phyloP scores from a whole-genome alignment of 352 stramenopile species.

The Halophytophthora polymorphica region DNA sequence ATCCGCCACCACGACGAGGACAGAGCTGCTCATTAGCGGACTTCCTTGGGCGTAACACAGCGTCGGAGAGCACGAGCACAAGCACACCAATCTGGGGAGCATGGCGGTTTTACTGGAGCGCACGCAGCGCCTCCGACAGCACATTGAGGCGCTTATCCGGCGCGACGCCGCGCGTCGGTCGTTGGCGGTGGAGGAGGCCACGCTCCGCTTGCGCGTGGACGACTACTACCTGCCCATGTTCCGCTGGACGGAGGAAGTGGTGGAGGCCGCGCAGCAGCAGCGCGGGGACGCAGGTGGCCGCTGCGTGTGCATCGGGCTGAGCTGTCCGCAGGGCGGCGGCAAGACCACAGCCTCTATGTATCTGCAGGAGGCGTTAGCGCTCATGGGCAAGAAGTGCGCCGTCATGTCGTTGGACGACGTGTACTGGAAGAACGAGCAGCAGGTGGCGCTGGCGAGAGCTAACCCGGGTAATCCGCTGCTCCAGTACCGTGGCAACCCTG shows the following conservation, averaged over 20 bases:
- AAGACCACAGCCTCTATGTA: slow-evolving; percentile 82
- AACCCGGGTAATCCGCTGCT: slow-evolving; percentile 72
- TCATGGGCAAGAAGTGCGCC: slow-evolving; percentile 59
- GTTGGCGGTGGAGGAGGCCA: slow-evolving; percentile 31
- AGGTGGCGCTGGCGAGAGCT: slow-evolving; percentile 54
- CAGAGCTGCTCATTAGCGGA: no score
- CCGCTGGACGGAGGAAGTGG: slow-evolving; percentile 57
- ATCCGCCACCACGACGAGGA: no score
- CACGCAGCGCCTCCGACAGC: slow-evolving; percentile 31
- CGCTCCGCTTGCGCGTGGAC: slow-evolving; percentile 53
- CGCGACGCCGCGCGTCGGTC: slow-evolving; percentile 27
- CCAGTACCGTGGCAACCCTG: slow-evolving; percentile 78
- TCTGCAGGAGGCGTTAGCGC: slow-evolving; percentile 55
- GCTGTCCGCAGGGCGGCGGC: slow-evolving; percentile 79
- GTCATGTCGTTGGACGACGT: slow-evolving; percentile 84
- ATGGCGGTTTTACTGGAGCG: slow-evolving; percentile 22
- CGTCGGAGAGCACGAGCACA: neutral
- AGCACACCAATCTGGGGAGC: neutral
- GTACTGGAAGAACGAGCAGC: slow-evolving; percentile 66
- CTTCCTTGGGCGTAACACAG: slow-evolving; percentile 1
- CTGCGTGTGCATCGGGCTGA: slow-evolving; percentile 76
- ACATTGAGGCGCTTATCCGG: slow-evolving; percentile 57
- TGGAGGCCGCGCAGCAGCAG: slow-evolving; percentile 32
- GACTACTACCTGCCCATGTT: slow-evolving; percentile 80
- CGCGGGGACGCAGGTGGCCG: slow-evolving; percentile 12